A percentile compares a stretch with the other conserved stretches of the same genome.
phyloP scores from a whole-genome alignment of 1,284 basidiomycete species.

The Melampsora americana region DNA sequence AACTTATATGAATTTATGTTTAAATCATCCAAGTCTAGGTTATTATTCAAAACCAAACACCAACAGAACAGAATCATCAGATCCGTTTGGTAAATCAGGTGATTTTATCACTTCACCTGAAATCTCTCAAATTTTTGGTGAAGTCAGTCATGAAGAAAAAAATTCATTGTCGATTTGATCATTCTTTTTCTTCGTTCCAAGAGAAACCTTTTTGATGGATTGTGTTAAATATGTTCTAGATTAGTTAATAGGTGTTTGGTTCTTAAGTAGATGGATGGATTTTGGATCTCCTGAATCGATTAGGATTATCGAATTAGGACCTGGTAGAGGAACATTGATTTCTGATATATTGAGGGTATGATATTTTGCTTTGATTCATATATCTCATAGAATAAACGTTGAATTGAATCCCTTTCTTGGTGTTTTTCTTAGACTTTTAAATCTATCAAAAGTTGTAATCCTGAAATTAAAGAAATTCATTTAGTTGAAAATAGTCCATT shows the following conservation, averaged over 20 bases:
- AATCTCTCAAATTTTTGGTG: constrained; percentile 93
- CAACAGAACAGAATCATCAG: constrained; percentile 44
- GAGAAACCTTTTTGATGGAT: not conserved
- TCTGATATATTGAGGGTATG: constrained; percentile 81
- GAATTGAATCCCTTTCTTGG: not conserved
- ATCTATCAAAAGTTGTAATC: constrained; percentile 28
- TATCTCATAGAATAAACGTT: not conserved
- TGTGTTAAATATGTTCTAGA: not conserved
- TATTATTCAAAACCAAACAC: constrained; percentile 68
- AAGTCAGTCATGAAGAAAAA: constrained; percentile 61
- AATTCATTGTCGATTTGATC: not conserved
- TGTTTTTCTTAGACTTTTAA: constrained; percentile 51
- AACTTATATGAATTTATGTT: constrained; percentile 81
- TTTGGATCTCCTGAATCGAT: constrained; percentile 61
- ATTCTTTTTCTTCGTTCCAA: not conserved
- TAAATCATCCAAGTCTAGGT: constrained; percentile 78
- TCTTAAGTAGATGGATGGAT: constrained; percentile 72
- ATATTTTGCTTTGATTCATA: constrained; percentile 29
- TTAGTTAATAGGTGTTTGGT: constrained; percentile 68
- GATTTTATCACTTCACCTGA: constrained; percentile 98
- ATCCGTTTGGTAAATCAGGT: constrained; percentile 70
- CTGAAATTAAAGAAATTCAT: constrained; percentile 58
- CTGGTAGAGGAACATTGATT: constrained; percentile 88
- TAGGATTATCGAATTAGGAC: constrained; percentile 85
- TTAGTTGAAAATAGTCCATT: constrained; percentile 75